These are phyloP conservation scores for Russula vinacea DNA, from an alignment of 768 basidiomycete species.

Conservation along the genomic window DNA sequence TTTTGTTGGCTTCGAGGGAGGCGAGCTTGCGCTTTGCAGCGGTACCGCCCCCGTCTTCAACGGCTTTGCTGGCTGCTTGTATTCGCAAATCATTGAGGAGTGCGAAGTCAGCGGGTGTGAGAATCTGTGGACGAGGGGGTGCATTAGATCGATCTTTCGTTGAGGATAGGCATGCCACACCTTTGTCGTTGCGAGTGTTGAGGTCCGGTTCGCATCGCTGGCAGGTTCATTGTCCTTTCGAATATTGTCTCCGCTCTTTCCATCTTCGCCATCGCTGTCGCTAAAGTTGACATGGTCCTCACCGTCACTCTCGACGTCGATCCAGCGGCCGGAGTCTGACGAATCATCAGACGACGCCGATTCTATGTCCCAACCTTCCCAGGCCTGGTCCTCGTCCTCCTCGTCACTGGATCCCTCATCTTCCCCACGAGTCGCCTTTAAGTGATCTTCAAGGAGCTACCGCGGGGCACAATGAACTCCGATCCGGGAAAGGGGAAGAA, in stretches of 20 bases:
- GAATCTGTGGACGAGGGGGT: slow-evolving; percentile 55
- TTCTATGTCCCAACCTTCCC: slow-evolving; percentile 89
- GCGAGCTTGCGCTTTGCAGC: slow-evolving; percentile 89
- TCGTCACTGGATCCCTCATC: slow-evolving; percentile 48
- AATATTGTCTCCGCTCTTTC: slow-evolving; percentile 29
- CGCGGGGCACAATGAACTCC: background rate
- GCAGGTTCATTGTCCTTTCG: slow-evolving; percentile 30
- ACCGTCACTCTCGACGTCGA: slow-evolving; percentile 69
- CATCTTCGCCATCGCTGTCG: slow-evolving; percentile 78
- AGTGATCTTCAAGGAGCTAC: slow-evolving; percentile 85
- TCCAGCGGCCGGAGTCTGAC: slow-evolving; percentile 69
- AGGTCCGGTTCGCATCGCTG: slow-evolving; percentile 43
- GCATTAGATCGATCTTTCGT: slow-evolving; percentile 5
- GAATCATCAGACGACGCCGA: slow-evolving; percentile 58
- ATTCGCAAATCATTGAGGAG: slow-evolving; percentile 84
- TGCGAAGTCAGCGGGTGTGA: slow-evolving; percentile 96
- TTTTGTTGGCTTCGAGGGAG: slow-evolving; percentile 68
- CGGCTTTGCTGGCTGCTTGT: slow-evolving; percentile 68
- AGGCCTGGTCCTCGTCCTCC: slow-evolving; percentile 64
- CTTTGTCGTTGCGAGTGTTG: slow-evolving; percentile 78
- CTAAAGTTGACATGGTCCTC: slow-evolving; percentile 69
- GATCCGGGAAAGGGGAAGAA: background rate
- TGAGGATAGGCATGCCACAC: slow-evolving; percentile 38
- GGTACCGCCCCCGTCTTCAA: slow-evolving; percentile 65
- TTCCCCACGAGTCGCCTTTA: slow-evolving; percentile 67